A percentile compares a stretch with the other conserved stretches of the same genome.
Evolutionary conservation across 1,284 basidiomycete species (phyloP).

Genomic region (Stereum hirsutum): DNA sequence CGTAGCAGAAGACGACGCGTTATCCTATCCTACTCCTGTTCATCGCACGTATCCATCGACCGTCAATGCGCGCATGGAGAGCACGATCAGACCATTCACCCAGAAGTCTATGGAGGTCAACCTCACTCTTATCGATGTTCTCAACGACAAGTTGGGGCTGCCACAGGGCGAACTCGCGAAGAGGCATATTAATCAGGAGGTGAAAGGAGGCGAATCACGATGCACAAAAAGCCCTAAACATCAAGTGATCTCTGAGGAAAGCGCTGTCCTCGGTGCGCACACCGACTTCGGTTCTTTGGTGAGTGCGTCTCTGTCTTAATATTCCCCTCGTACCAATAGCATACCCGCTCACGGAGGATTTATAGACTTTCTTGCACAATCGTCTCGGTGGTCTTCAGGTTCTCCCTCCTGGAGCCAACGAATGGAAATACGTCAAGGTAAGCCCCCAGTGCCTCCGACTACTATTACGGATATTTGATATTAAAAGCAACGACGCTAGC

Average conservation of each 20-base stretch:
- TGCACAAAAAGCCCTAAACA: slow-evolving; percentile 23
- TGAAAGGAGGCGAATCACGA: slow-evolving; percentile 29
- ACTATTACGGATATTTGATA: neutral
- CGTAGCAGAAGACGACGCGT: slow-evolving; percentile 22
- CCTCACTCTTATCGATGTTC: slow-evolving; percentile 20
- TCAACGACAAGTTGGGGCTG: slow-evolving; percentile 23
- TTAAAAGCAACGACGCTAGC: slow-evolving; percentile 15
- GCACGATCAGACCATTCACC: slow-evolving; percentile 22
- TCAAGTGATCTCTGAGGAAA: slow-evolving; percentile 14
- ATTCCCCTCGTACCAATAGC: neutral
- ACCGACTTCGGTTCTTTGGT: slow-evolving; percentile 29
- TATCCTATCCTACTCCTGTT: slow-evolving; percentile 13
- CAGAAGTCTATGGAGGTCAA: slow-evolving; percentile 23
- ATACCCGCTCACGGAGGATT: neutral
- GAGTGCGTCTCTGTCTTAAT: slow-evolving; percentile 4
- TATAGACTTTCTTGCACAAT: slow-evolving; percentile 57
- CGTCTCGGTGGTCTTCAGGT: slow-evolving; percentile 67
- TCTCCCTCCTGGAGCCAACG: slow-evolving; percentile 47
- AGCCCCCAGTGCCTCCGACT: neutral
- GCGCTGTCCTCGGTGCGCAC: slow-evolving; percentile 23
- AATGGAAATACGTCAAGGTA: slow-evolving; percentile 65
- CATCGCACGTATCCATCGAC: slow-evolving; percentile 3
- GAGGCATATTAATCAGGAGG: slow-evolving; percentile 20
- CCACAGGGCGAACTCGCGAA: slow-evolving; percentile 19
- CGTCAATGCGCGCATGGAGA: slow-evolving; percentile 19